Evolutionary conservation across 352 stramenopile species (phyloP), one percentile per base, ranked within the genome.

Genomic region (Phytophthora macrochlamydospora): DNA sequence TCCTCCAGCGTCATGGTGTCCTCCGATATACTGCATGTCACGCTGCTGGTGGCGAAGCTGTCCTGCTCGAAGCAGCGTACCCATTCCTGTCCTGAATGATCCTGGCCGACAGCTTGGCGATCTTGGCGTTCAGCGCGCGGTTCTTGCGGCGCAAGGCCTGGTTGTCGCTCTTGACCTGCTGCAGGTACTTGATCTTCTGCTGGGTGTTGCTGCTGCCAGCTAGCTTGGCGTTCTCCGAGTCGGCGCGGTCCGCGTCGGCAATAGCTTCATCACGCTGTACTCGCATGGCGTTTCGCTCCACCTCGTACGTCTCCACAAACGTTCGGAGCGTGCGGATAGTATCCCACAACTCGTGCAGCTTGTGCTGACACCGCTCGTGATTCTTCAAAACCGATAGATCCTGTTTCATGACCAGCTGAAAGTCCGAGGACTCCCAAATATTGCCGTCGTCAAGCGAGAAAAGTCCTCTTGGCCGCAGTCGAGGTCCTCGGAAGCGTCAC

Each of bases 141-240:
- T 91, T 79, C 50, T 84, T 79, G 42, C 75, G 57, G 14, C 76
- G 58, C 30, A 93, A 56, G 30, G 57, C 65, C 13, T 67, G 56
- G 43, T 93, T 93, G 50, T 93, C 85, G 32, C 80, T 75, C 59
- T 93, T 93, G 14, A 93, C 50, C 29, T 81, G 61, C 65, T 91
- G 69, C 24, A 91, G 38, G 59, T 93, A 93, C 70, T 84, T 83
- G 68, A 92, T 93, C 54, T 84, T 83, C 62, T 87, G 78, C 56
- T 90, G 80, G 4, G 76, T 74, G 61, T 93, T 92, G 64, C 68
- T 76, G 48, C 85, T 89, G 11, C 85, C 72, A 0, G 76, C 81
- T 0, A 93, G 65, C 52, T 76, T 79, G 1, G 77, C 67, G 55
- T 89, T 93, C 40, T 88, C 63, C 12, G 73, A 61, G 75, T 84